Base-by-base conservation (phyloP, 257 asterid species). In the Fraxinus pennsylvanica region DNA sequence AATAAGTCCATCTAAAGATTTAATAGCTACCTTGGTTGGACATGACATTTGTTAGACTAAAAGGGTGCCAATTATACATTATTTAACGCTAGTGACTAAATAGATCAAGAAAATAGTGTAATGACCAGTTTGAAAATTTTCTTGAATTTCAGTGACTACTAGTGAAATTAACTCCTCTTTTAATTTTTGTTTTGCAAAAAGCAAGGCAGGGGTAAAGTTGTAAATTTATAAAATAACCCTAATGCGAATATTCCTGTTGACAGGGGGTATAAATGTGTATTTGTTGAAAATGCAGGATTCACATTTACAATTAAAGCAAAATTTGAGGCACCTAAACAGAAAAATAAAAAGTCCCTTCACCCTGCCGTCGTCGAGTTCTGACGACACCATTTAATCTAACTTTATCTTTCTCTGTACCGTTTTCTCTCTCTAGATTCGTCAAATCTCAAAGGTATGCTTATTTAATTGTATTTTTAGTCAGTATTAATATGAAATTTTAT, bases 291-390 rank as follows among this genome's bases (percentile, higher is more conserved):
- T 27, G 19, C 0, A 63, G 69, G 69, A 32, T 25, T 3, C 36
- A 63, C 36, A 12, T 63, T 59, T 25, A 63, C 36, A 63, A 25
- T 27, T 63, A 9, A 63, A 8, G 36, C 36, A 10, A 27, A 27
- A 63, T 22, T 27, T 27, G 69, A 63, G 69, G 36, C 36, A 63
- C 36, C 69, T 27, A 63, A 63, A 63, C 36, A 63, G 69, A 25
- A 63, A 63, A 63, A 63, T 63, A 27, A 63, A 12, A 63, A 63
- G 36, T 22, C 69, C 69, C 17, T 63, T 25, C 36, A 5, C 69
- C 36, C 9, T 63, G 69, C 69, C 69, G 69, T 63, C 69, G 69
- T 32, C 69, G 69, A 63, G 69, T 27, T 27, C 69, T 63, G 36
- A 63, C 35, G 69, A 30, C 69, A 25, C 69, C 69, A 25, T 45